Base-by-base conservation (phyloP, 2,329 filamentous ascomycete genomes). In the Arachnopeziza araneosa region DNA sequence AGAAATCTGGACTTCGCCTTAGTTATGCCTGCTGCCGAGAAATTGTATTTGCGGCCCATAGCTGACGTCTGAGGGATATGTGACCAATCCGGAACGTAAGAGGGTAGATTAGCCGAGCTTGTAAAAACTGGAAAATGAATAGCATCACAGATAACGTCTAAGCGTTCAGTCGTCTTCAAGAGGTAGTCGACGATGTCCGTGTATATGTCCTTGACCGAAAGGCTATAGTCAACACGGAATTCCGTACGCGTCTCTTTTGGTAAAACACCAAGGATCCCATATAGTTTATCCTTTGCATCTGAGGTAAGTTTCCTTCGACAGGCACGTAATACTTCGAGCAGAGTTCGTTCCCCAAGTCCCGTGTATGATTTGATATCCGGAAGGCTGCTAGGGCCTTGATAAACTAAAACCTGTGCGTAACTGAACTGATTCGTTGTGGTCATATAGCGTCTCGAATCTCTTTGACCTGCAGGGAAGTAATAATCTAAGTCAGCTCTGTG, bases 211-310 rank as follows among this genome's bases (percentile, higher is more conserved):
- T 57, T 44, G 17, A 67, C 24, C 19, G 66, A 65, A 3, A 54
- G 57, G 3, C 62, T 63, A 56, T 70, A 70, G 57, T 70, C 63
- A 2, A 68, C 23, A 1, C 68, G 67, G 57, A 70, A 71, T 0
- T 52, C 52, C 1, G 63, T 17, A 1, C 57, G 48, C 5, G 60
- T 60, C 7, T 50, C 61, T 19, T 44, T 14, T 14, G 36, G 36
- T 2, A 67, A 70, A 19, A 71, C 68, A 12, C 69, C 69, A 1
- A 70, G 60, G 8, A 71, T 54, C 5, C 68, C 69, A 57, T 66
- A 70, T 0, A 71, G 67, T 62, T 71, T 70, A 51, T 70, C 68
- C 55, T 62, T 70, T 10, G 68, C 65, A 54, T 70, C 69, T 0
- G 66, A 68, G 9, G 68, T 67, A 23, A 65, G 64, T 57, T 70